Percentiles rank a stretch among this genome's conserved stretches.
Evolutionary conservation across 805 yeast genomes (phyloP).

Genomic region (Metschnikowia dekortorum): DNA sequence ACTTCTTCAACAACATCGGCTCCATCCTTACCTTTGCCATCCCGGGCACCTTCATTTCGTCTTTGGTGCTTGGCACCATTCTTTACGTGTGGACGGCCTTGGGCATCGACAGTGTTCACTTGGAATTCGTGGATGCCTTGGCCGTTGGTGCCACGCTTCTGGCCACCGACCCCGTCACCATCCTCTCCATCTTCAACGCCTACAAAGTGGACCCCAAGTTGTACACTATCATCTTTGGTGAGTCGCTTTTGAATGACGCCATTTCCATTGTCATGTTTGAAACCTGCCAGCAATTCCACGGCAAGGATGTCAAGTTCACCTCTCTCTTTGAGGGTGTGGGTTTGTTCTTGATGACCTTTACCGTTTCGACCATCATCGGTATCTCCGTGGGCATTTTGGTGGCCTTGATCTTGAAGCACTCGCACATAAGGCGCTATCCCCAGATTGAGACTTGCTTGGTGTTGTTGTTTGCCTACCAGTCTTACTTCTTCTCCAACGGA

Average conservation of each 20-base stretch:
- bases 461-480: conserved; percentile 85
- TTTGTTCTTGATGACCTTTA: conserved; percentile 86
- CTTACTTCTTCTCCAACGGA: conserved; percentile 96
- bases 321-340: conserved; percentile 93
- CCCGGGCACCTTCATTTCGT: conserved; percentile 92
- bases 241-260: conserved; percentile 91
- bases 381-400: conserved; percentile 81
- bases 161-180: conserved; percentile 98
- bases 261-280: conserved; percentile 98
- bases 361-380: conserved; percentile 87
- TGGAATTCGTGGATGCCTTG: conserved; percentile 94
- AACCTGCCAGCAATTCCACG: conserved; percentile 95
- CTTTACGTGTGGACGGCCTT: conserved; percentile 85
- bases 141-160: conserved; percentile 97
- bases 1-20: conserved; percentile 88
- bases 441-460: conserved; percentile 94
- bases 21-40: conserved; percentile 91
- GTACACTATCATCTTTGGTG: conserved; percentile 96
- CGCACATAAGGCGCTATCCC: conserved; percentile 91
- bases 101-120: conserved; percentile 82
- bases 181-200: conserved; percentile 91
- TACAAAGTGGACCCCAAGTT: conserved; percentile 97
- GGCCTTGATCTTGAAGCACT: conserved; percentile 85
- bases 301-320: conserved; percentile 64
- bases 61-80: conserved; percentile 85